Evolutionary conservation across 257 asterid species (phyloP), one percentile per base, ranked within the genome.

Genomic region (Buddleja alternifolia): DNA sequence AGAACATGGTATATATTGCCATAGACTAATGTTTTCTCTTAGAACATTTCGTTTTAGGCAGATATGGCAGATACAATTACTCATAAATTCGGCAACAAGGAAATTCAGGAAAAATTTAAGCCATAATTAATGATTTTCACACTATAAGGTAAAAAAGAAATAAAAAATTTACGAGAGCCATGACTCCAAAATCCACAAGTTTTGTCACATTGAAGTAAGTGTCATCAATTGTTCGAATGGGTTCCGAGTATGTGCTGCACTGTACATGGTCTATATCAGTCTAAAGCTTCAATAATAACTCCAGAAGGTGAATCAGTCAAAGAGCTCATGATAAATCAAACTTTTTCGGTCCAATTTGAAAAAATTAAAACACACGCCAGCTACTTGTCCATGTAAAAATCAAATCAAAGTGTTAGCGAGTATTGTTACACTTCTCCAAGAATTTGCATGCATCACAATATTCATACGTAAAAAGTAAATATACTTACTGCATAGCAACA

Each of bases 401-500:
- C 69, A 46, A 54, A 15, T 16, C 8, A 42, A 51, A 17, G 56
- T 8, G 34, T 9, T 45, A 42, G 51, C 14, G 36, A 20, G 62
- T 19, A 15, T 47, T 24, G 12, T 48, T n/a, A 14, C 46, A 60
- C 32, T 19, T 55, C 34, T 53, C 50, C 20, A 21, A 66, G 54
- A 58, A 11, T 41, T 17, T 14, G 50, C 47, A 59, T 46, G 64
- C 70, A 61, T 23, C 63, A 76, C 47, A 53, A 47, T 52, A 53
- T 50, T 72, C 34, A 23, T 34, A 52, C 12, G 20, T 54, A 34
- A 41, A 64, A 60, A 29, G 44, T 44, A 24, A n/a, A 41, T 24
- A 69, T 15, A 79, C 87, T 60, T 71, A 77, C 72, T 12, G 47
- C 41, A 56, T 12, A 52, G 63, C 40, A 72, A 70, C 60, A 65